These are phyloP conservation scores for Thalassiosira delicatula DNA, from an alignment of 352 stramenopile genomes.

Conservation along the genomic window DNA sequence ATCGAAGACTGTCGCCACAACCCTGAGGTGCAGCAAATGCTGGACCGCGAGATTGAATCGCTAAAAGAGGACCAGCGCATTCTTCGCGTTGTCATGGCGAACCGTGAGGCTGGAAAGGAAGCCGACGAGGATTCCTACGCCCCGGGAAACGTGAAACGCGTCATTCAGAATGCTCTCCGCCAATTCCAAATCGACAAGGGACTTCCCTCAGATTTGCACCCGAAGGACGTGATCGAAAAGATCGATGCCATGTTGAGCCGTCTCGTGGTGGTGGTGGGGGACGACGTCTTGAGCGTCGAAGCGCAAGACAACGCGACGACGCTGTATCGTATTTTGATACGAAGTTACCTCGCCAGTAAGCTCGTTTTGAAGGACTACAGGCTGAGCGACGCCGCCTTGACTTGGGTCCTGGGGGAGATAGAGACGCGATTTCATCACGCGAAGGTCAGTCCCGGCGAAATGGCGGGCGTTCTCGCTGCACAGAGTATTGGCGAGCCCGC, in stretches of 20 bases:
- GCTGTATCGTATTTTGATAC: slow-evolving; percentile 97
- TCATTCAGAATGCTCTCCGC: slow-evolving; percentile 96
- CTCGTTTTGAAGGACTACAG: slow-evolving; percentile 94
- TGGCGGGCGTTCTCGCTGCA: slow-evolving; percentile 97
- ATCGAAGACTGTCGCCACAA: slow-evolving; percentile 90
- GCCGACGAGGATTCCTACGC: slow-evolving; percentile 87
- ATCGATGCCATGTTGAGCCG: slow-evolving; percentile 93
- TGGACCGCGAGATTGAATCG: slow-evolving; percentile 93
- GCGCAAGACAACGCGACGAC: slow-evolving; percentile 97
- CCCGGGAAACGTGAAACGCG: slow-evolving; percentile 84
- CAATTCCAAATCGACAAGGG: slow-evolving; percentile 92
- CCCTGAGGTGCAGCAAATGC: slow-evolving; percentile 90
- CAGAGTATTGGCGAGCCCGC: slow-evolving; percentile 99
- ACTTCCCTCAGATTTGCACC: slow-evolving; percentile 92
- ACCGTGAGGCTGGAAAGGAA: slow-evolving; percentile 92
- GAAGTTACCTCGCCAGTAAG: slow-evolving; percentile 95
- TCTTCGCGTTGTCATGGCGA: slow-evolving; percentile 93
- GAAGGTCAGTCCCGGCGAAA: slow-evolving; percentile 95
- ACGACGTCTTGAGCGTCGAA: slow-evolving; percentile 93
- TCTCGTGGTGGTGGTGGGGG: slow-evolving; percentile 94
- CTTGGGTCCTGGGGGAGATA: slow-evolving; percentile 94
- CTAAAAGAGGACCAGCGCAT: slow-evolving; percentile 94
- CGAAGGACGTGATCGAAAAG: slow-evolving; percentile 85
- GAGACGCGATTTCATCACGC: slow-evolving; percentile 95
- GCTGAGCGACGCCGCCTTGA: slow-evolving; percentile 94